These are phyloP conservation scores for Pseudonitzschia pungens DNA, from an alignment of 108 stramenopile genomes.

Conservation along the genomic window DNA sequence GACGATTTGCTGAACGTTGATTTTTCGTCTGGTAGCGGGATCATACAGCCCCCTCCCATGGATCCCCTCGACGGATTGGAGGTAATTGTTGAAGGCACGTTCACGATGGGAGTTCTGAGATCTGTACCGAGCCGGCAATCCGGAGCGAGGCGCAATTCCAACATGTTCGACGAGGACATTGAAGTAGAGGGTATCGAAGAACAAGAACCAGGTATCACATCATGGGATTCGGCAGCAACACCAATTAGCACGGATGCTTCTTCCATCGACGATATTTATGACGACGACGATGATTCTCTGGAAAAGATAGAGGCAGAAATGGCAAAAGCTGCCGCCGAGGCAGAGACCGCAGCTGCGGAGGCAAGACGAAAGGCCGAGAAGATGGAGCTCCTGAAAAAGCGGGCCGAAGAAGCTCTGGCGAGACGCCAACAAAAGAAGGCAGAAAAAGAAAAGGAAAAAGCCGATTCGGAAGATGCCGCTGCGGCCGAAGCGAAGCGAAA, in stretches of 20 bases:
- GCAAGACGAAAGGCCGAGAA: conserved; percentile 77
- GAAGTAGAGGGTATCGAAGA: conserved; percentile 27
- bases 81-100: conserved; percentile 66
- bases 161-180: conserved; percentile 47
- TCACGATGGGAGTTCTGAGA: conserved; percentile 59
- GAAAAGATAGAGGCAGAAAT: conserved; percentile 24
- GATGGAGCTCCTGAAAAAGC: conserved; percentile 62
- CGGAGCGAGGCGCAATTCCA: conserved; percentile 17
- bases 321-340: conserved; percentile 30
- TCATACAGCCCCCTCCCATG: conserved; percentile 60
- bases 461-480: conserved; percentile 3
- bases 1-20: conserved; percentile 8
- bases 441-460: not conserved
- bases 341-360: conserved; percentile 45
- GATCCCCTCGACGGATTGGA: conserved; percentile 81
- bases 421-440: conserved; percentile 36
- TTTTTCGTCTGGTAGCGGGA: conserved; percentile 39
- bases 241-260: not conserved
- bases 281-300: conserved; percentile 3
- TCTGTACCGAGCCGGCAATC: conserved; percentile 47
- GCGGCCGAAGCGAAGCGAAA: conserved; percentile 71
- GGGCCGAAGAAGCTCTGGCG: conserved; percentile 62
- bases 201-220: not conserved
- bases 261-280: not conserved
- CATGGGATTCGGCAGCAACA: not conserved